Conservation (phyloP, 1,284 basidiomycete species). For the Malassezia globosa region DNA sequence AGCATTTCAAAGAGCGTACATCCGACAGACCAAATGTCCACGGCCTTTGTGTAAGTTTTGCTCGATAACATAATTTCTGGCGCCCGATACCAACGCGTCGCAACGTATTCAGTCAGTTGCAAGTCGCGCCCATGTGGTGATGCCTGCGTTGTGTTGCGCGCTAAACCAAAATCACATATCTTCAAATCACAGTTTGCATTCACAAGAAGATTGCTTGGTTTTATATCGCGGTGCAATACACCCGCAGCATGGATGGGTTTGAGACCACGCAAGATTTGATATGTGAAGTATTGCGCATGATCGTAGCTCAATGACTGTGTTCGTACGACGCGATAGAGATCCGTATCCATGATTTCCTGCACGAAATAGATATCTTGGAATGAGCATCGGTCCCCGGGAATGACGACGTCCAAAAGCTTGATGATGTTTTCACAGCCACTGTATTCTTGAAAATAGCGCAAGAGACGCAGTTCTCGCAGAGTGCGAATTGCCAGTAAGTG, state of each 20-base stretch:
- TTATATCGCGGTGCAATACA: slow-evolving; percentile 87
- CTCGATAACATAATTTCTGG: slow-evolving; percentile 37
- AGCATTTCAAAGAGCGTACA: slow-evolving; percentile 97
- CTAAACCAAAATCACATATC: slow-evolving; percentile 32
- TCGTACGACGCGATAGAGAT: slow-evolving; percentile 73
- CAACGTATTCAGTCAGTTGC: slow-evolving; percentile 42
- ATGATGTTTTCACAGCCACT: slow-evolving; percentile 23
- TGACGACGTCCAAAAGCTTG: slow-evolving; percentile 27
- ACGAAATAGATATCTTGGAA: slow-evolving; percentile 37
- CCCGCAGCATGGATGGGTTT: slow-evolving; percentile 89
- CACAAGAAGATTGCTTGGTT: slow-evolving; percentile 85
- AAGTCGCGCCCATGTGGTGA: slow-evolving; percentile 15
- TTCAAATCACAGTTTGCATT: slow-evolving; percentile 86
- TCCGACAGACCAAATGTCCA: slow-evolving; percentile 69
- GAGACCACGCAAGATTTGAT: slow-evolving; percentile 76
- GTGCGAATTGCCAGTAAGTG: slow-evolving; percentile 18
- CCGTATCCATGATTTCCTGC: slow-evolving; percentile 74
- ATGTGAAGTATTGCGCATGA: slow-evolving; percentile 45
- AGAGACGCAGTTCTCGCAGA: slow-evolving; percentile 20
- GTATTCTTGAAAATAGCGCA: slow-evolving; percentile 17
- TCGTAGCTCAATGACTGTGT: slow-evolving; percentile 58
- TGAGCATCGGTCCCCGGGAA: slow-evolving; percentile 19
- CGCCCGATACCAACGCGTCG: slow-evolving; percentile 36
- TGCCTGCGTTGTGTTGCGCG: slow-evolving; percentile 18
- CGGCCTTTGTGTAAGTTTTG: slow-evolving; percentile 37